These are phyloP conservation scores for Fragaria ananassa DNA, from an alignment of 306 rosid species.

Conservation along the genomic window DNA sequence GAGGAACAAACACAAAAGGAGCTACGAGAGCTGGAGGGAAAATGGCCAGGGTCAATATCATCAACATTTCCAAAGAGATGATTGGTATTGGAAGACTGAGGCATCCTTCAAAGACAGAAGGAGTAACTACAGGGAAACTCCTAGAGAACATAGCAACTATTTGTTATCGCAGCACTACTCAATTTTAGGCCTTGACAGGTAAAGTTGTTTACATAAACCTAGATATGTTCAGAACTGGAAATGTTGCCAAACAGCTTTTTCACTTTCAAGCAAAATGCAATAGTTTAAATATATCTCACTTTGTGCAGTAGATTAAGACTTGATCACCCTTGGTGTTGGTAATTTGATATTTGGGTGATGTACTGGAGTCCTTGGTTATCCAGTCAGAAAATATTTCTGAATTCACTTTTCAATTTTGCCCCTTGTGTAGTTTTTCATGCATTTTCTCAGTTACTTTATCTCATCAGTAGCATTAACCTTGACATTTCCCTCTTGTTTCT, in stretches of 20 bases:
- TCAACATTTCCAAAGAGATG: conserved; percentile 86
- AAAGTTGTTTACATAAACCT: conserved; percentile 9
- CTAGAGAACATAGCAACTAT: conserved; percentile 56
- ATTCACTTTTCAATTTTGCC: background rate
- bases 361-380: background rate
- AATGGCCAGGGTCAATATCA: conserved; percentile 48
- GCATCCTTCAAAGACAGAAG: conserved; percentile 58
- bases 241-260: background rate
- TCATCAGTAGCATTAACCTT: background rate
- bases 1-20: conserved; percentile 70
- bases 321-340: background rate
- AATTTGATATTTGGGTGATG: background rate
- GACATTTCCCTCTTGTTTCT: conserved; percentile 15
- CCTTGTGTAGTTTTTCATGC: conserved; percentile 11
- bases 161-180: conserved; percentile 90
- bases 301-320: background rate
- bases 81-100: conserved; percentile 97
- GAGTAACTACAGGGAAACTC: conserved; percentile 57
- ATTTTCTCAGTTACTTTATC: conserved; percentile 4
- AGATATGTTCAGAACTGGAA: background rate
- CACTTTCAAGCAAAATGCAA: background rate
- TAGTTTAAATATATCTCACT: background rate
- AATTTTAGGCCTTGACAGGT: conserved; percentile 97
- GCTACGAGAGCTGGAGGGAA: conserved; percentile 89
- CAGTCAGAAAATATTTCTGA: background rate